phyloP scores from a whole-genome alignment of 108 stramenopile genomes.

The Cyclotella cryptica region DNA sequence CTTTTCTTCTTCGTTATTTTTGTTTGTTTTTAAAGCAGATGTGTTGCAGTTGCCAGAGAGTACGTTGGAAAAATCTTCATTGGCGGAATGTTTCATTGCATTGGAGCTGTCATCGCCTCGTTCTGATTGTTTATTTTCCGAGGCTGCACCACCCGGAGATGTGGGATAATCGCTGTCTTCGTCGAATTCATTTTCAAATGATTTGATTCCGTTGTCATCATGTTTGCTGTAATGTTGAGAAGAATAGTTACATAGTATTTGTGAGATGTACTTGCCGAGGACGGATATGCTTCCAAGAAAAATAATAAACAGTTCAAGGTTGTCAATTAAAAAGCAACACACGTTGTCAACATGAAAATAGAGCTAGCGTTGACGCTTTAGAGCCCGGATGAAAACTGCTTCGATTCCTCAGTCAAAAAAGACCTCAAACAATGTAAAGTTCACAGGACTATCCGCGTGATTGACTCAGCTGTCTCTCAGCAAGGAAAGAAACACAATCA shows the following conservation, averaged over 20 bases:
- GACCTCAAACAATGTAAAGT: no score
- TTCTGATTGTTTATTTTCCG: constrained; percentile 33
- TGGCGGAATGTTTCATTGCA: constrained; percentile 1
- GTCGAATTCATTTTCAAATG: constrained; percentile 24
- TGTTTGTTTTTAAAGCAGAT: background rate
- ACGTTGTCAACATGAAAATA: no score
- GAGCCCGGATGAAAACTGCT: no score
- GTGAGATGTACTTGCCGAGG: no score
- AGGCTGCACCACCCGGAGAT: constrained; percentile 24
- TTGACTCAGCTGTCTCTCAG: no score
- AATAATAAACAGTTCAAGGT: no score
- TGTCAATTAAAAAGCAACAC: no score
- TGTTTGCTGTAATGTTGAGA: background rate
- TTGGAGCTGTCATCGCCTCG: background rate
- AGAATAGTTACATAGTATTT: background rate
- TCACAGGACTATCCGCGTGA: no score
- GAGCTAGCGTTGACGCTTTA: no score
- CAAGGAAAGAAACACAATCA: no score
- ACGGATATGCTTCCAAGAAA: no score
- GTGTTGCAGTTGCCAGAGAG: constrained; percentile 5
- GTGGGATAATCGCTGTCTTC: constrained; percentile 14
- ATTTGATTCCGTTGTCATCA: constrained; percentile 6
- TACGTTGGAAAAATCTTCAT: constrained; percentile 21
- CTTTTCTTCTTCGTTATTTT: constrained; percentile 25
- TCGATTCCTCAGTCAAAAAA: no score